A percentile compares a stretch with the other conserved stretches of the same genome.
phyloP scores from a whole-genome alignment of 768 basidiomycete genomes.

The Lactarius indigo region DNA sequence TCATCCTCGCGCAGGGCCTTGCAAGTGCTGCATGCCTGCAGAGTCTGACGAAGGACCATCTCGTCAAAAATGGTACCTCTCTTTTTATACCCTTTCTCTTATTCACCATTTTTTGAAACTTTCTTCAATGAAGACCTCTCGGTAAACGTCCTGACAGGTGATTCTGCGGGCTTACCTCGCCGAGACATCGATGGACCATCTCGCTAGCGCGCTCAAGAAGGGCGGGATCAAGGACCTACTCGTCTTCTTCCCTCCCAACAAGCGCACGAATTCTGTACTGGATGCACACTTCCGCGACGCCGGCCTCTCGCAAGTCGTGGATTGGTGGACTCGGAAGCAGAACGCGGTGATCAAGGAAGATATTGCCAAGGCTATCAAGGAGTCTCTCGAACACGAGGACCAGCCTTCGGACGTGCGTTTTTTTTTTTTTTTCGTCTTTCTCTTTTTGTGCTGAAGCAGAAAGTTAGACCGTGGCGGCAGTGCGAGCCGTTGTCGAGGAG shows the following conservation, averaged over 20 bases:
- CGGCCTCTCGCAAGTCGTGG: slow-evolving; percentile 73
- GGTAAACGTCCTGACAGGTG: slow-evolving; percentile 65
- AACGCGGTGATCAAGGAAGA: slow-evolving; percentile 77
- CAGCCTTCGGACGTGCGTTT: slow-evolving; percentile 58
- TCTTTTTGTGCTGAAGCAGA: not conserved
- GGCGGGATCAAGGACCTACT: slow-evolving; percentile 84
- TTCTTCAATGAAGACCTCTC: slow-evolving; percentile 56
- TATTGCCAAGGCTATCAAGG: slow-evolving; percentile 64
- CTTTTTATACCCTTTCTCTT: slow-evolving; percentile 5
- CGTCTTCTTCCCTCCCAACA: slow-evolving; percentile 83
- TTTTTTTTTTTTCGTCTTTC: not conserved
- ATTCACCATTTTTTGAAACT: not conserved
- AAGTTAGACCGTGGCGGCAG: slow-evolving; percentile 67
- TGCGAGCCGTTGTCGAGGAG: slow-evolving; percentile 72
- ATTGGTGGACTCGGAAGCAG: slow-evolving; percentile 94
- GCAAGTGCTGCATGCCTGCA: slow-evolving; percentile 73
- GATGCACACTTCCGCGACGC: slow-evolving; percentile 87
- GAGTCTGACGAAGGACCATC: slow-evolving; percentile 87
- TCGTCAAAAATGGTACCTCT: slow-evolving; percentile 85
- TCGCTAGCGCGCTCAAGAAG: slow-evolving; percentile 74
- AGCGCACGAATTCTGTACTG: slow-evolving; percentile 66
- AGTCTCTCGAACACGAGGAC: slow-evolving; percentile 68
- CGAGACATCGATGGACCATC: slow-evolving; percentile 87
- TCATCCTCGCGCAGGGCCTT: slow-evolving; percentile 81
- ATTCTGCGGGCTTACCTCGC: slow-evolving; percentile 80